Percentiles rank a stretch among this genome's conserved stretches.
phyloP scores from a whole-genome alignment of 805 yeast species.

The Lipomyces mesembrius region DNA sequence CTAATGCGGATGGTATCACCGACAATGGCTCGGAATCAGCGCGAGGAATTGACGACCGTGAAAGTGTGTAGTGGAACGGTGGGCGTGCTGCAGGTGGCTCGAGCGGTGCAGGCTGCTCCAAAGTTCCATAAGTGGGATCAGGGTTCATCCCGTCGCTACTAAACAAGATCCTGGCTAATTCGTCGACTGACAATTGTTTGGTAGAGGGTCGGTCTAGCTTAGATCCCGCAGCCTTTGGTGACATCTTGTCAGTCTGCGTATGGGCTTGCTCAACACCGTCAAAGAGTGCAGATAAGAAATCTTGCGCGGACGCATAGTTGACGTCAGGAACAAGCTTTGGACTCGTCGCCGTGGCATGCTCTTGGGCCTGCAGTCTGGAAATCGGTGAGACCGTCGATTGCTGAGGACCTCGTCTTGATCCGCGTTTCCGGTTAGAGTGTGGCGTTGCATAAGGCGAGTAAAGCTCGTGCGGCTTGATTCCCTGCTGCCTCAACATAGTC shows the following conservation, averaged over 20 bases:
- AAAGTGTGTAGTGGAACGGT: conserved; percentile 31
- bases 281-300: conserved; percentile 27
- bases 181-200: conserved; percentile 8
- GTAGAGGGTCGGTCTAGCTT: neutral
- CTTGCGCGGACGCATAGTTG: conserved; percentile 33
- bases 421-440: conserved; percentile 19
- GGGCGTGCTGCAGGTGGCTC: conserved; percentile 23
- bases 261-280: conserved; percentile 17
- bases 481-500: conserved; percentile 28
- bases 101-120: conserved; percentile 3
- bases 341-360: conserved; percentile 6
- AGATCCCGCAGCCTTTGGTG: conserved; percentile 1
- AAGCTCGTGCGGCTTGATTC: conserved; percentile 24
- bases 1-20: neutral
- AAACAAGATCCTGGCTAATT: conserved; percentile 20
- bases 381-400: neutral
- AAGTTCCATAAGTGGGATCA: neutral
- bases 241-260: conserved; percentile 3
- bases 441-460: conserved; percentile 11
- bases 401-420: conserved; percentile 26
- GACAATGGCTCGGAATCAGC: conserved; percentile 4
- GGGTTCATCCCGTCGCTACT: conserved; percentile 6
- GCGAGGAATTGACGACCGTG: conserved; percentile 9
- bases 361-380: neutral
- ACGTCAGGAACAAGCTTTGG: conserved; percentile 33